Evolutionary conservation across 495 filamentous ascomycete species (phyloP), one percentile per base, ranked within the genome.

Genomic region (Cenococcum geophilum): DNA sequence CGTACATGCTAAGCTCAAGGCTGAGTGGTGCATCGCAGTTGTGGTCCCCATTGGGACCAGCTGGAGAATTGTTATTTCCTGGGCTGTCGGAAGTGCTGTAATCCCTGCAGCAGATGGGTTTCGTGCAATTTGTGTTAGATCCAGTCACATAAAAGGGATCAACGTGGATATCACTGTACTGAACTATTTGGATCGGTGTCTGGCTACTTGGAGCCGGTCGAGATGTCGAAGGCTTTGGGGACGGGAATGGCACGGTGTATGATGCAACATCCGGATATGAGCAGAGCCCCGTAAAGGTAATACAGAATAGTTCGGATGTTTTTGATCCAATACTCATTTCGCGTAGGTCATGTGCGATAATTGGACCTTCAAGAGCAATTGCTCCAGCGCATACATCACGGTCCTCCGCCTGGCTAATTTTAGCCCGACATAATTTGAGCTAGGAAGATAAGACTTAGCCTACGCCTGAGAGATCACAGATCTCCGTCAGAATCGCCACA

Each of bases 161-260:
- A 51, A 83, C 71, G 60, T 83, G 81, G 9, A 80, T 81, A 62
- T 83, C 81, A 25, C 76, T 81, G 68, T 79, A 79, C 61, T 83
- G 81, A 14, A 81, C 80, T 12, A 83, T 72, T 25, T 77, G 70
- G 64, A 83, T 65, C 14, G 81, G 76, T 20, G 71, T 60, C 62
- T 77, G 57, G 0, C 78, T 74, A 52, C 79, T 81, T 25, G 75
- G 71, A 36, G 71, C 55, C 0, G 79, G 79, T 10, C 76, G 74
- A 20, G 51, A 58, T 1, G 63, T 72, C 5, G 64, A 57, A 18
- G 79, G 76, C 56, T 79, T 78, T 4, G 75, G 65, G 12, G 74
- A 72, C 14, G 78, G 76, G 57, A 82, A 77, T 23, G 49, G 25
- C n/a, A 82, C 69, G 4, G 71, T 75, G 54, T 76, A 73, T 1